Conservation (phyloP, 768 basidiomycete species). For the Psilocybe azurescens region DNA sequence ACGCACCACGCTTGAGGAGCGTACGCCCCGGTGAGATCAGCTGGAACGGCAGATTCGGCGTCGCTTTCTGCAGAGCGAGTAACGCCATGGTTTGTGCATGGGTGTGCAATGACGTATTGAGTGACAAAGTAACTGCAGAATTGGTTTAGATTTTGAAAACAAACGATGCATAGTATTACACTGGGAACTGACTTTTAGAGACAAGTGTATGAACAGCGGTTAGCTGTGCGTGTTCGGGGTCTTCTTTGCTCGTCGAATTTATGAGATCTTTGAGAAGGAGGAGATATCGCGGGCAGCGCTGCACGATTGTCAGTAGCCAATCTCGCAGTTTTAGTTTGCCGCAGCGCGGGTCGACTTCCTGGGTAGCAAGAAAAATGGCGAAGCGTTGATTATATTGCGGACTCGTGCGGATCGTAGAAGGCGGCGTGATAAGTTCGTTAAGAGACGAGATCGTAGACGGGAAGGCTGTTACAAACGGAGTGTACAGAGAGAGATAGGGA, state of each 20-base stretch:
- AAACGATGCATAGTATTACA: background rate
- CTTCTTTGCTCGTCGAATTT: conserved; percentile 62
- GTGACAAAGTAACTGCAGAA: conserved; percentile 68
- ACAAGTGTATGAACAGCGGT: conserved; percentile 67
- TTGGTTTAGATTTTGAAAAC: background rate
- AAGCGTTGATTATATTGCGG: conserved; percentile 57
- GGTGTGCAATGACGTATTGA: conserved; percentile 79
- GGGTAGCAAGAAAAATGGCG: conserved; percentile 62
- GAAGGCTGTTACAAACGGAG: conserved; percentile 83
- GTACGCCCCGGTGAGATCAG: conserved; percentile 83
- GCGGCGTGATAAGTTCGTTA: conserved; percentile 52
- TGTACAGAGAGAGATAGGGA: conserved; percentile 88
- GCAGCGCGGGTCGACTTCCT: conserved; percentile 74
- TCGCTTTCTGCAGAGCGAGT: conserved; percentile 79
- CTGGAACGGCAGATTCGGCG: conserved; percentile 76
- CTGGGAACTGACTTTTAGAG: conserved; percentile 67
- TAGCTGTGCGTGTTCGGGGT: conserved; percentile 70
- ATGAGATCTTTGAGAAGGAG: conserved; percentile 85
- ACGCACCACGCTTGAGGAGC: conserved; percentile 69
- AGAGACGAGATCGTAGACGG: conserved; percentile 67
- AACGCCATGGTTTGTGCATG: conserved; percentile 80
- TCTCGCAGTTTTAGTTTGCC: conserved; percentile 79
- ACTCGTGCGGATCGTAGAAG: conserved; percentile 42
- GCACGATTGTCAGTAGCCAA: conserved; percentile 87
- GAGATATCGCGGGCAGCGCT: conserved; percentile 87